phyloP scores from a whole-genome alignment of 495 filamentous ascomycete genomes.

The Aspergillus ostianus region DNA sequence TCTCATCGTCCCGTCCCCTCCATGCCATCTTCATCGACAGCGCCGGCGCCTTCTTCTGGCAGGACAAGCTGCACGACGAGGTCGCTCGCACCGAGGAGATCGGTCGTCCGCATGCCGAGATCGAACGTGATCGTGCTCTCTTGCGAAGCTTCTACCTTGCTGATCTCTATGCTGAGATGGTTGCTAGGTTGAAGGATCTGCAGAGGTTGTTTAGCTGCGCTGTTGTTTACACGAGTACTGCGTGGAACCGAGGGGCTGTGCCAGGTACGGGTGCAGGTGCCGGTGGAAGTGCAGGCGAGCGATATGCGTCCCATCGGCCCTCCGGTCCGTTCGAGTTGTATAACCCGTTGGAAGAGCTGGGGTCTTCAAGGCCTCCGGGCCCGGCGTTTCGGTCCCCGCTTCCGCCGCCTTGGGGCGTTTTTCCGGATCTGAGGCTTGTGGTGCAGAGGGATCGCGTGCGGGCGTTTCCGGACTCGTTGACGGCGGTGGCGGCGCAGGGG shows the following conservation, averaged over 20 bases:
- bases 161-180: slow-evolving; percentile 37
- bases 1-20: slow-evolving; percentile 45
- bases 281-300: background rate
- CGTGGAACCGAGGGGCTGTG: slow-evolving; percentile 17
- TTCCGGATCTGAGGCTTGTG: slow-evolving; percentile 46
- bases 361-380: slow-evolving; percentile 36
- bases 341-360: slow-evolving; percentile 17
- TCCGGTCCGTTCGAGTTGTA: slow-evolving; percentile 17
- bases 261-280: slow-evolving; percentile 5
- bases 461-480: slow-evolving; percentile 54
- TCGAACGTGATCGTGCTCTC: slow-evolving; percentile 29
- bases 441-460: slow-evolving; percentile 43
- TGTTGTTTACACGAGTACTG: slow-evolving; percentile 39
- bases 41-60: slow-evolving; percentile 57
- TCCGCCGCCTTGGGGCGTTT: slow-evolving; percentile 47
- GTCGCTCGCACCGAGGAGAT: slow-evolving; percentile 41
- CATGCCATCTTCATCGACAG: slow-evolving; percentile 53
- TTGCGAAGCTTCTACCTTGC: slow-evolving; percentile 33
- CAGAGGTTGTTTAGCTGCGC: slow-evolving; percentile 38
- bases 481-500: slow-evolving; percentile 51
- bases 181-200: slow-evolving; percentile 33
- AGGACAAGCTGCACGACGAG: slow-evolving; percentile 51
- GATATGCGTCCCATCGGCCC: background rate
- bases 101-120: slow-evolving; percentile 29
- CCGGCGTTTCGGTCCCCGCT: slow-evolving; percentile 42